Evolutionary conservation across 306 rosid genomes (phyloP).

Genomic region (Vicia villosa): DNA sequence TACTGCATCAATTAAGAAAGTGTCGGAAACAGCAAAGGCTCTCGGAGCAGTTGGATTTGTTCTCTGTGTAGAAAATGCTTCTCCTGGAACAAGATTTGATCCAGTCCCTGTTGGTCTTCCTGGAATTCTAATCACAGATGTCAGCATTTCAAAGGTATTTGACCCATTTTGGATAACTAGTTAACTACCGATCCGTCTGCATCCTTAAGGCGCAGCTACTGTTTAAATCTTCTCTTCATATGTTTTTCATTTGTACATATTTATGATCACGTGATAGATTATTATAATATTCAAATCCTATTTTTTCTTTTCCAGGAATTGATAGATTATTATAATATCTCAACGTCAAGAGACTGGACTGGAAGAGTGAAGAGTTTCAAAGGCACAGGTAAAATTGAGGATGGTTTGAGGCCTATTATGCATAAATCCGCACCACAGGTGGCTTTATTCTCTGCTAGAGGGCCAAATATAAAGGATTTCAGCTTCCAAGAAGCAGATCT

Average conservation of each 20-base stretch:
- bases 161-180: constrained; percentile 29
- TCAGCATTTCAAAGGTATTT: constrained; percentile 79
- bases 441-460: constrained; percentile 90
- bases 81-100: constrained; percentile 89
- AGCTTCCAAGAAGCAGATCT: constrained; percentile 95
- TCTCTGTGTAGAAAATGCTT: constrained; percentile 88
- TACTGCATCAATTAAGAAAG: constrained; percentile 84
- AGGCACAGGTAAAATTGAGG: constrained; percentile 78
- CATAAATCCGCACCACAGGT: constrained; percentile 97
- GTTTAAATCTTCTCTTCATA: constrained; percentile 21
- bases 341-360: constrained; percentile 95
- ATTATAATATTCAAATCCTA: constrained; percentile 61
- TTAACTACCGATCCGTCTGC: constrained; percentile 11
- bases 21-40: constrained; percentile 84
- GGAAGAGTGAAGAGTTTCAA: constrained; percentile 91
- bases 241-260: constrained; percentile 5
- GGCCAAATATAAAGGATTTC: constrained; percentile 92
- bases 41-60: constrained; percentile 99
- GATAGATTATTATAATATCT: constrained; percentile 82
- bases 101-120: constrained; percentile 93
- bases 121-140: constrained; percentile 85
- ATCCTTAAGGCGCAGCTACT: not conserved
- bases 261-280: constrained; percentile 53
- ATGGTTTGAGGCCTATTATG: constrained; percentile 86
- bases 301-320: constrained; percentile 66